Percentiles rank a stretch among this genome's conserved stretches.
phyloP scores from a whole-genome alignment of 164 flowering plant species.

The Vitis cinerea region DNA sequence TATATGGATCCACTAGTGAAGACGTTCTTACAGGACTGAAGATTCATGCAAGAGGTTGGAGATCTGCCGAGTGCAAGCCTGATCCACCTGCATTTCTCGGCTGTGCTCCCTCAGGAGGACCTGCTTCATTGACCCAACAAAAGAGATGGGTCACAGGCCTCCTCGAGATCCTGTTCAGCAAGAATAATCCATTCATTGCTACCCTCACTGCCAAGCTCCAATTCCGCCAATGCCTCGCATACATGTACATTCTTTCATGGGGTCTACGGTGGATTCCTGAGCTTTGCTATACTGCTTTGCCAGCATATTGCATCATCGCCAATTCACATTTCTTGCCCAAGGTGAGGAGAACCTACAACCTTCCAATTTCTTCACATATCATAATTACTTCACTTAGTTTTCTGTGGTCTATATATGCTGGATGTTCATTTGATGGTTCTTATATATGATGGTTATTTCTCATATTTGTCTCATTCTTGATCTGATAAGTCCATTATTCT shows the following conservation, averaged over 20 bases:
- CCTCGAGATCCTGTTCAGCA: constrained; percentile 41
- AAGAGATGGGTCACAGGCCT: constrained; percentile 67
- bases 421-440: too few species aligned
- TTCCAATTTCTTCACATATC: not conserved
- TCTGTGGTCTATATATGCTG: too few species aligned
- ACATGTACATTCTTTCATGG: constrained; percentile 28
- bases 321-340: constrained; percentile 52
- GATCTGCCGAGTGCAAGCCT: constrained; percentile 19
- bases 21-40: constrained; percentile 53
- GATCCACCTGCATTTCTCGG: constrained; percentile 57
- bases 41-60: constrained; percentile 59
- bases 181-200: constrained; percentile 31
- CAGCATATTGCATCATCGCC: constrained; percentile 55
- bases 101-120: constrained; percentile 39
- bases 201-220: constrained; percentile 29
- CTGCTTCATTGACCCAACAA: constrained; percentile 34
- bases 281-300: constrained; percentile 43
- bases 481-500: too few species aligned
- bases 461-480: too few species aligned
- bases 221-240: constrained; percentile 45
- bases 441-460: too few species aligned
- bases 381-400: too few species aligned
- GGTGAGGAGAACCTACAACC: constrained; percentile 19
- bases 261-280: constrained; percentile 45
- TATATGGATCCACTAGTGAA: constrained; percentile 54